Evolutionary conservation across 495 filamentous ascomycete genomes (phyloP), one percentile per base, ranked within the genome.

Genomic region (Aspergillus ellipticus): DNA sequence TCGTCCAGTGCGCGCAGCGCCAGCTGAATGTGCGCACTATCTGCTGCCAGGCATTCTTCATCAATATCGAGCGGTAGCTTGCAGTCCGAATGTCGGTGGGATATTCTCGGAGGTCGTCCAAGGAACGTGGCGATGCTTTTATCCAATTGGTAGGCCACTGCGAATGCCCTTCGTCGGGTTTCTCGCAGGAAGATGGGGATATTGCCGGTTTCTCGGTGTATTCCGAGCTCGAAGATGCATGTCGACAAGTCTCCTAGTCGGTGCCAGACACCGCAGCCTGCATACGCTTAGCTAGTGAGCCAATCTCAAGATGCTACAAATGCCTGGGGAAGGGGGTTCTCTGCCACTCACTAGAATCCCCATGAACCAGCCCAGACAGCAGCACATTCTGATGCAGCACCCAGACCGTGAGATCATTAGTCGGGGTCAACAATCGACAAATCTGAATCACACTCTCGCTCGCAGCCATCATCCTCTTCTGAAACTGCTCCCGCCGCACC

Each of bases 11-110:
- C 60, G 0, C 55, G 41, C 13, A 72, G 53, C 2, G 68, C 62
- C 29, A 61, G 60, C 11, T 68, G 58, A 1, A 79, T 59, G 8
- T 73, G 70, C 6, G 54, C 37, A 1, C 64, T 69, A 9, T 76
- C 68, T 0, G 68, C 60, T 51, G 75, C 73, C 11, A 81, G 58
- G 20, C 74, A 66, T 2, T 76, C 66, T 42, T 83, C 81, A 33
- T 58, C 69, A 8, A 86, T 61, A 58, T 85, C 82, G 0, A 85
- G 70, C 0, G 82, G 82, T 17, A 79, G 58, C 6, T 78, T 72
- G 22, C 81, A 77, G 11, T 79, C 76, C 8, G 74, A 74, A 61
- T 81, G 81, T 9, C 76, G 70, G 22, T 66, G 66, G 13, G 74
- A 75, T 4, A 85, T 65, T 4, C 75, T 62, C 0, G 82, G 81